Evolutionary conservation across 2,329 filamentous ascomycete genomes (phyloP).

Genomic region (Neofusicoccum sp.): DNA sequence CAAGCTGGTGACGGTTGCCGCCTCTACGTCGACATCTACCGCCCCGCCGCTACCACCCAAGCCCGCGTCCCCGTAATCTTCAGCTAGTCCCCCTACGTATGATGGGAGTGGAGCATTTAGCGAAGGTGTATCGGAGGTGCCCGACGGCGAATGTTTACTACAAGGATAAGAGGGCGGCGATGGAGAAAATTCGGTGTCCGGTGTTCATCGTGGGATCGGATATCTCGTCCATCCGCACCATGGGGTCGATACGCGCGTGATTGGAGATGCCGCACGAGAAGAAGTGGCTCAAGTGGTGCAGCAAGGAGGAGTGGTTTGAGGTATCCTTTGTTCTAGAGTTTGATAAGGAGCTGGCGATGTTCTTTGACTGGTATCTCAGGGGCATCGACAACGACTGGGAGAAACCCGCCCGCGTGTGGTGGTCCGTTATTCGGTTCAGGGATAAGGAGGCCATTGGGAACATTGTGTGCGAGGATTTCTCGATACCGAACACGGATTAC

Average conservation of each 20-base stretch:
- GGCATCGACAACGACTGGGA: constrained; percentile 47
- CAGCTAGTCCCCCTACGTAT: no score
- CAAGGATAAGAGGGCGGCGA: constrained; percentile 25
- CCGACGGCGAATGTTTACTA: constrained; percentile 29
- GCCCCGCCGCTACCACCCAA: constrained; percentile 36
- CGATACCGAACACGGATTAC: constrained; percentile 23
- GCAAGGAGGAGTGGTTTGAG: constrained; percentile 26
- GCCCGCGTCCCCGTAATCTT: constrained; percentile 45
- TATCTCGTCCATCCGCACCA: constrained; percentile 24
- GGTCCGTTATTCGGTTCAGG: constrained; percentile 35
- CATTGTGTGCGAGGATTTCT: constrained; percentile 23
- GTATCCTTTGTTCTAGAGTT: constrained; percentile 21
- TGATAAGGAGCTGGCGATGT: constrained; percentile 28
- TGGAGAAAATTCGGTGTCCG: constrained; percentile 25
- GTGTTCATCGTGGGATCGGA: constrained; percentile 24
- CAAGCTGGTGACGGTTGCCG: constrained; percentile 45
- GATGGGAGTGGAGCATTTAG: constrained; percentile 42
- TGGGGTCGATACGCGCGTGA: constrained; percentile 24
- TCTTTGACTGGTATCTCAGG: constrained; percentile 50
- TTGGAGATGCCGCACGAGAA: constrained; percentile 22
- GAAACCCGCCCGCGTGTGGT: constrained; percentile 46
- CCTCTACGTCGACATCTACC: no score
- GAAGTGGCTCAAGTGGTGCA: constrained; percentile 27
- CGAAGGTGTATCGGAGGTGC: constrained; percentile 42
- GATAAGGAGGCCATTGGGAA: constrained; percentile 23